Evolutionary conservation across 2,329 filamentous ascomycete species (phyloP), one percentile per base, ranked within the genome.

Genomic region (Pleoardoris graminearum): DNA sequence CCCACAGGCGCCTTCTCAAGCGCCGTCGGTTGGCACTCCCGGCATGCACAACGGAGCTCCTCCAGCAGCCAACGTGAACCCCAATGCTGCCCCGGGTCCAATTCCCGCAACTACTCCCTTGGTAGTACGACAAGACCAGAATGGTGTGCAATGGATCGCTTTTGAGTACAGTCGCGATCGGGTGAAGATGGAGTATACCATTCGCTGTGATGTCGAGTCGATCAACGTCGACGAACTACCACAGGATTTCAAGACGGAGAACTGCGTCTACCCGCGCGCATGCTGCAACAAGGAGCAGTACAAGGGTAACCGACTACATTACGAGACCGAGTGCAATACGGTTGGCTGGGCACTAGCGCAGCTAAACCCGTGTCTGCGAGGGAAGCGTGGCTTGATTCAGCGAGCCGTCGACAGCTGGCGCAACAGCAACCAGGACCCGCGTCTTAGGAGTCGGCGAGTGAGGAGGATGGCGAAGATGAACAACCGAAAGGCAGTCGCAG

Each of bases 181-280:
- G 39, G 92, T 97, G 62, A 99, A 99, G 84, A 96, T 97, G 91
- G 92, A 97, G 75, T 99, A 99, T 77, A 97, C 92, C 1, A 99
- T 99, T 66, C 88, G 94, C 47, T 97, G 94, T 72, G 94, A 97
- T 65, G 94, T 97, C 17, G 94, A 97, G 77, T 97, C 92, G 0
- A 91, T 99, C 57, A 91, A 92, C 69, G 91, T 93, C 38, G 91
- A 97, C 50, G 87, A 87, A 56, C 82, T 99, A 16, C 84, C 85
- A 38, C 80, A 85, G 59, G 93, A 97, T 60, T 97, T 97, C 82
- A 97, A 96, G 80, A 90, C 90, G 7, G 93, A 97, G 73, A 99
- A 99, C 77, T 97, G 94, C 72, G 94, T 99, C 12, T 99, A 97
- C 70, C 94, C 94, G 3, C 85, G 94, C 54, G 94, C 94, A 3